Percentiles rank a stretch among this genome's conserved stretches.
These are phyloP conservation scores for Solanum stenotomum DNA, from an alignment of 257 asterid species.

Conservation along the genomic window DNA sequence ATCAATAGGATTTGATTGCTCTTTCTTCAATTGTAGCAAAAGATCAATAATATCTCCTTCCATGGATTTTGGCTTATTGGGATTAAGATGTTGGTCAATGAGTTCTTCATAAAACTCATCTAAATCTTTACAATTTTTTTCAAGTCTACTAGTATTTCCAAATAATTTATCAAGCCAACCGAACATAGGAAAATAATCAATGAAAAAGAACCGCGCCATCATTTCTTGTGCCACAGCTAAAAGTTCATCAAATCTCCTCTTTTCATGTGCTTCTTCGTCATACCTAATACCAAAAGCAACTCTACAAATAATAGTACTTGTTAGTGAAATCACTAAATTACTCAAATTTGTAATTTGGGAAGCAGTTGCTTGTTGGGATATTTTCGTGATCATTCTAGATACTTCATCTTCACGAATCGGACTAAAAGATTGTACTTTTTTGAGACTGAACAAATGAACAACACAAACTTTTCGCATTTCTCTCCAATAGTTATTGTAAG, in stretches of 20 bases:
- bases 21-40: too few relatives aligned
- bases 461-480: neutral
- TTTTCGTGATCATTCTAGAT: neutral
- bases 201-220: neutral
- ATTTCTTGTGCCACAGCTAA: neutral
- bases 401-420: neutral
- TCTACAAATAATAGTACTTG: neutral
- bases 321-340: neutral
- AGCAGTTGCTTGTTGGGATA: neutral
- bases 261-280: neutral
- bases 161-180: too few relatives aligned
- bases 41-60: too few relatives aligned
- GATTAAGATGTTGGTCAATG: too few relatives aligned
- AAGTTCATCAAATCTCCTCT: neutral
- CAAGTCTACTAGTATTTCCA: too few relatives aligned
- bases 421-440: neutral
- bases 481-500: neutral
- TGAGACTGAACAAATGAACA: neutral
- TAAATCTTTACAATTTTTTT: too few relatives aligned
- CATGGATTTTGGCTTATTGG: too few relatives aligned
- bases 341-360: neutral
- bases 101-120: too few relatives aligned
- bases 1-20: rapidly evolving
- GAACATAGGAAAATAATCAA: too few relatives aligned
- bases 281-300: neutral